Evolutionary conservation across 306 rosid species (phyloP), one percentile per base, ranked within the genome.

Genomic region (Cucurbita argyrosperma): DNA sequence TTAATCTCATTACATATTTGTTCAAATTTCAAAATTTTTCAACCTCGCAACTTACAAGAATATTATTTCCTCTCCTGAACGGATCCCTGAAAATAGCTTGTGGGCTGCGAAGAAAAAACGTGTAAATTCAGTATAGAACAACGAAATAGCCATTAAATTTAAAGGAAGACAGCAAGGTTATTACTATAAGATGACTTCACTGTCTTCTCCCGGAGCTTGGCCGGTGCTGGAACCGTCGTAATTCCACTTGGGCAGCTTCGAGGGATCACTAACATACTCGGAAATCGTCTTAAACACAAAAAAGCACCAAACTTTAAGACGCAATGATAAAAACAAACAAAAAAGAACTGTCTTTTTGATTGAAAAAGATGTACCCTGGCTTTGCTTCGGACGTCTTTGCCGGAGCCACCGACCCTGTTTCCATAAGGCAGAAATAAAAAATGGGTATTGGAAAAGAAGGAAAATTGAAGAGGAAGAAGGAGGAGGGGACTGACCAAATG

Each of bases 371-470:
- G 8, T 88, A 88, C 94, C 86, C 85, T 88, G 79, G 94, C 94
- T 88, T 88, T 88, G 88, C 92, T 84, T 84, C 92, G 78, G 62
- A 85, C 10, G 80, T 88, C 92, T 79, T 77, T 14, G 4, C 92
- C 92, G 43, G 92, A 88, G 65, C 92, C 92, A 79, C 92, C 92
- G 57, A 88, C 66, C 92, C 94, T 88, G 58, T 70, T 53, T n/a
- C 45, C n/a, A 58, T 51, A 12, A 37, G 64, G 10, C 62, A 74
- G 37, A 12, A 19, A 64, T 6, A 26, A 78, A 13, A 30, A 19
- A 18, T 19, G 15, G 10, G 7, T 18, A 55, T 66, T 8, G 26
- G 30, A 74, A 38, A 37, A 8, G 6, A 14, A 52, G 7, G n/a
- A 52, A 47, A 10, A 19, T 13, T 40, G 53, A 42, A 30, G 43